Percentiles rank a stretch among this genome's conserved stretches.
Conservation (phyloP, 306 rosid genomes). For the Leucaena leucocephala region DNA sequence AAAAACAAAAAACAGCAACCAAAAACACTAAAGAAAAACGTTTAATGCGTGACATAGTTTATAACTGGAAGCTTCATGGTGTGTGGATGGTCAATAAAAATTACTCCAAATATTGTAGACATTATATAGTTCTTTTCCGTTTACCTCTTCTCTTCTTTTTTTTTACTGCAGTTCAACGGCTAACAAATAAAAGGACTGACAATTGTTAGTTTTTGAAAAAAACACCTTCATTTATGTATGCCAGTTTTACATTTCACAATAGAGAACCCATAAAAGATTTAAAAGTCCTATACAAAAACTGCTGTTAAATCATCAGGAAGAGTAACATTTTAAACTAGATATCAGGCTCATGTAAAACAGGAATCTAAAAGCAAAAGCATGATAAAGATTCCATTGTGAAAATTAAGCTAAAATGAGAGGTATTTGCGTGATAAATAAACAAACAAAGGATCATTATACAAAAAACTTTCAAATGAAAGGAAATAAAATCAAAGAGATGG, state of each 20-base stretch:
- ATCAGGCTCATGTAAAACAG: background rate
- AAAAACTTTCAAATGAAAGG: background rate
- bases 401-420: no score
- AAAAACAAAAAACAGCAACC: no score
- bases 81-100: background rate
- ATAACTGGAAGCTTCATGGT: background rate
- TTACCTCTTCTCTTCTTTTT: no score
- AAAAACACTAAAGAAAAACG: background rate
- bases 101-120: background rate
- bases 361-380: background rate
- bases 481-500: background rate
- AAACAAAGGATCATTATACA: background rate
- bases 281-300: background rate
- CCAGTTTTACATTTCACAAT: background rate
- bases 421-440: no score
- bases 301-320: background rate
- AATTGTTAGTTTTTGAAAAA: background rate
- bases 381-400: background rate
- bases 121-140: background rate
- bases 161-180: background rate
- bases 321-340: background rate
- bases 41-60: no score
- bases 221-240: no score
- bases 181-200: background rate
- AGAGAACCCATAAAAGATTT: background rate